Base-by-base conservation (phyloP, 2,329 filamentous ascomycete genomes). In the Pezicula carpinea region DNA sequence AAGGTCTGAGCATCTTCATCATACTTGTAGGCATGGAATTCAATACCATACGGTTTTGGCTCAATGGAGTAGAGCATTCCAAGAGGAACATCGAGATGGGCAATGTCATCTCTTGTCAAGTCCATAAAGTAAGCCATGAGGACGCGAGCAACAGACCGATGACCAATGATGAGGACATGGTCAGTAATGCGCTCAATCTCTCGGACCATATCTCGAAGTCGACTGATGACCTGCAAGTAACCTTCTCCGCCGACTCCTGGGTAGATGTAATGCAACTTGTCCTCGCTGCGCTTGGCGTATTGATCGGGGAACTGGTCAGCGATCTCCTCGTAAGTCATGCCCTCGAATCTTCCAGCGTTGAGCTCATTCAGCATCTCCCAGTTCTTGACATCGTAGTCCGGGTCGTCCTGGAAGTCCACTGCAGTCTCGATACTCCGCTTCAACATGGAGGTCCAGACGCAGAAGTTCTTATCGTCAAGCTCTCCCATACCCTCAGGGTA, bases 321-420 rank as follows among this genome's bases (percentile, higher is more conserved):
- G 57, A 99, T 97, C 58, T 96, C 88, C 2, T 87, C 80, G 65
- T 99, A 97, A 0, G 93, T 97, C 74, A 96, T 82, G 43, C 93
- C 92, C 63, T 99, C 93, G 71, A 96, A 96, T 42, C 82, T 79
- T 13, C 93, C 93, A 0, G 92, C 86, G 59, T 97, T 95, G 41
- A 99, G 80, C 68, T 99, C 93, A 62, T 99, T 95, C 43, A 99
- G 79, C 89, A 96, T 95, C 61, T 91, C 87, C 89, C 92, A 96
- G 57, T 95, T 88, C 72, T 99, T 99, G 58, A 95, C 84, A 56
- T 97, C 93, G 64, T 92, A 96, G 45, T 96, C 89, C 18, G 97
- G 92, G 54, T 97, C 93, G 0, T 73, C 76, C 56, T 95, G 87
- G 65, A 97, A 99, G 65, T 87, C 86, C 54, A 93, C 83, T 0